Base-by-base conservation (phyloP, 441 rosid species). In the Adansonia madagascariensis region DNA sequence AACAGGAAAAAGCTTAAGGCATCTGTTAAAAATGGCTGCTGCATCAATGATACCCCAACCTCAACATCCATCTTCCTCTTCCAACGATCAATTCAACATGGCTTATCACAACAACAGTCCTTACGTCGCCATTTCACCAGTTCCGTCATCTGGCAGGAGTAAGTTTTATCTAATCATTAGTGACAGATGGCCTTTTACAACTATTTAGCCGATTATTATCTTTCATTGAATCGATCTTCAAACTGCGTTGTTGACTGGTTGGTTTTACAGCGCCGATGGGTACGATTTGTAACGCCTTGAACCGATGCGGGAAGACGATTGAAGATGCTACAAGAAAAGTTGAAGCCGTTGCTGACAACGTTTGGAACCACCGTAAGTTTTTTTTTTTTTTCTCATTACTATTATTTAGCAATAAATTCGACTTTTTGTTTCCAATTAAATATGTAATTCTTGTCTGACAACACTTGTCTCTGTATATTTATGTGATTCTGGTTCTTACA, bases 301-400 rank as follows among this genome's bases (percentile, higher is more conserved):
- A 85, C 79, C 88, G 83, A 35, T 94, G 83, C 66, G 92, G 89
- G 65, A 91, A 80, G 80, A 90, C 70, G 73, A 44, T 88, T 31
- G 97, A 87, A 79, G 57, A 35, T 35, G 39, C 39, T 35, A 3
- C 39, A 35, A 35, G 39, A 35, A 35, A 35, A 35, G 39, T 35
- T 31, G 97, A 87, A 79, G 57, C 74, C 35, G 71, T 90, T 43
- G 97, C 88, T 61, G 92, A 84, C 75, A 85, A 88, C 71, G 71
- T 90, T 71, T 91, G 91, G 91, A 82, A 89, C 79, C 97, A 94
- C 77, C 53, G 97, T 90, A 81, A 85, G 83, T 24, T 24, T 24
- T 24, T 74, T 46, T 46, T 35, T 35, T 74, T 46, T 46, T 39
- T n/a, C 69, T 65, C 43, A 12, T 10, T 10, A 10, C 35, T 46